A percentile compares a stretch with the other conserved stretches of the same genome.
phyloP scores from a whole-genome alignment of 305 asterid species.

The Salvia sclarea region DNA sequence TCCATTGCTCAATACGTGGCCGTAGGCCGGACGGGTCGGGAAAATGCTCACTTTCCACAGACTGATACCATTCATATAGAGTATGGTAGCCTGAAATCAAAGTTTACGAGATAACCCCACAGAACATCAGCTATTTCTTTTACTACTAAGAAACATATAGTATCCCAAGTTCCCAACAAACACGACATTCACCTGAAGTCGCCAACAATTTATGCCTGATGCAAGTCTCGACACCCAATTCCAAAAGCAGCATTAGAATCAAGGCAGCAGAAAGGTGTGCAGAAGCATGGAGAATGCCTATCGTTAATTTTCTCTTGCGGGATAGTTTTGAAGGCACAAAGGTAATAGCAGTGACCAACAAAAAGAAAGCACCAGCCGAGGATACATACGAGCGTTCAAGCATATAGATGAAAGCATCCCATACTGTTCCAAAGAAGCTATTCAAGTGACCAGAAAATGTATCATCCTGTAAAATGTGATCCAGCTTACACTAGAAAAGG shows the following conservation, averaged over 20 bases:
- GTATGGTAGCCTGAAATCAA: slow-evolving; percentile 83
- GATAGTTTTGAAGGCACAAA: slow-evolving; percentile 90
- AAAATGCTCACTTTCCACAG: slow-evolving; percentile 93
- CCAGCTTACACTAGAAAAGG: slow-evolving; percentile 85
- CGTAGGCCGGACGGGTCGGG: slow-evolving; percentile 98
- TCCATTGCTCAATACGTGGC: slow-evolving; percentile 94
- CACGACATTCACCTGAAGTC: slow-evolving; percentile 76
- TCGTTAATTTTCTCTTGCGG: slow-evolving; percentile 64
- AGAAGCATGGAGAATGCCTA: slow-evolving; percentile 86
- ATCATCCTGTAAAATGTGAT: slow-evolving; percentile 81
- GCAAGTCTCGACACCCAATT: slow-evolving; percentile 90
- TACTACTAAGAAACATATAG: no score
- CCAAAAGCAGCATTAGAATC: slow-evolving; percentile 92
- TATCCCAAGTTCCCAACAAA: no score
- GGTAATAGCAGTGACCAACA: slow-evolving; percentile 64
- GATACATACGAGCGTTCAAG: slow-evolving; percentile 79
- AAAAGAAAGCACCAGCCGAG: slow-evolving; percentile 64
- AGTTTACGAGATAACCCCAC: not conserved
- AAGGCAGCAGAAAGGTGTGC: slow-evolving; percentile 96
- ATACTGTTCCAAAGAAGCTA: slow-evolving; percentile 81
- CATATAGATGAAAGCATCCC: slow-evolving; percentile 82
- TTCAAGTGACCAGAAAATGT: slow-evolving; percentile 78
- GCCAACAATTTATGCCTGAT: slow-evolving; percentile 83
- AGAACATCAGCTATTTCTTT: no score
- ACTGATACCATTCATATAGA: slow-evolving; percentile 84